Percentiles rank a stretch among this genome's conserved stretches.
Conservation (phyloP, 2,329 filamentous ascomycete species). For the Cryphonectria japonica region DNA sequence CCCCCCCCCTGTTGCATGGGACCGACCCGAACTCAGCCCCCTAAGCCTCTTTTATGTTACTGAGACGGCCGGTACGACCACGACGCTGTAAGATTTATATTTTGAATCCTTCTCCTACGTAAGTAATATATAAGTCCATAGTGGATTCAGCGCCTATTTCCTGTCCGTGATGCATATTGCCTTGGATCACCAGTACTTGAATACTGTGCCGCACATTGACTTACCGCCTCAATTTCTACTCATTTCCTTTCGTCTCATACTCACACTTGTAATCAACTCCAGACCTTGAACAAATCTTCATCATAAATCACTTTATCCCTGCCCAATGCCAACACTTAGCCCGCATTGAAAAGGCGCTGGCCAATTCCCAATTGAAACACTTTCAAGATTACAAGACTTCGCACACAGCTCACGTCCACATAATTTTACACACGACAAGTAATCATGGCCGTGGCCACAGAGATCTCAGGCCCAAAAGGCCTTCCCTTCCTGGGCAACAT, state of each 20-base stretch:
- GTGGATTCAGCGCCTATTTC: neutral
- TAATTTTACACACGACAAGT: neutral
- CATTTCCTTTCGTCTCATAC: neutral
- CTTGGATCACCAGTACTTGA: neutral
- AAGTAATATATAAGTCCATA: neutral
- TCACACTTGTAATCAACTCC: neutral
- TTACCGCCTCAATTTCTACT: neutral
- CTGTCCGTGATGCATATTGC: neutral
- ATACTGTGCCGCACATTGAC: neutral
- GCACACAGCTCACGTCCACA: neutral
- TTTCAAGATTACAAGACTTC: neutral
- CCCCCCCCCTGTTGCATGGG: neutral
- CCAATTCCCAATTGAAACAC: neutral
- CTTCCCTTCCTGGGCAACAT: conserved; percentile 32
- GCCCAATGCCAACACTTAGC: too few relatives aligned
- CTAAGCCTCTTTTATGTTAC: neutral
- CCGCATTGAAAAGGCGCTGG: neutral
- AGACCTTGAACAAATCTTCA: neutral
- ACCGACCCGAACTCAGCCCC: neutral
- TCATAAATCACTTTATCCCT: neutral
- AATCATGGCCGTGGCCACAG: neutral
- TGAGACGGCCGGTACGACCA: neutral
- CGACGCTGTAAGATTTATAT: neutral
- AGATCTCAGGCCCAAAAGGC: conserved; percentile 29
- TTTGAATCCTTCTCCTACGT: neutral